Conservation (phyloP, 169 alveolate species). For the Ichthyophthirius multifiliis region DNA sequence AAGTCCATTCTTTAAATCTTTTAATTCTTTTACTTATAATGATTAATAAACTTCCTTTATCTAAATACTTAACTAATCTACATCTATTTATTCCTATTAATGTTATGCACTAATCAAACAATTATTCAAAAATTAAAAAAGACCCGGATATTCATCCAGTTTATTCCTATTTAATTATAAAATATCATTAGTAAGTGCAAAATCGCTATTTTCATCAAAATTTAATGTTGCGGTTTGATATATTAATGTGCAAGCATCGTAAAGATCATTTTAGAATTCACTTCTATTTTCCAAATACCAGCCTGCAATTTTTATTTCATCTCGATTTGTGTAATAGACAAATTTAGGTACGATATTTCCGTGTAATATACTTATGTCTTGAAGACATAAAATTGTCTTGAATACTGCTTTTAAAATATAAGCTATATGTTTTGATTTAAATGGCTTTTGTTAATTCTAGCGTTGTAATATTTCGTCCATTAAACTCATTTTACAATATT, state of each 20-base stretch:
- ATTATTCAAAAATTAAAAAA: background rate
- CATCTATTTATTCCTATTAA: background rate
- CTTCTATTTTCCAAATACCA: slow-evolving; percentile 40
- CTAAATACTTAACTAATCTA: background rate
- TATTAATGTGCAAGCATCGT: slow-evolving; percentile 7
- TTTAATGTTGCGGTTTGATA: background rate
- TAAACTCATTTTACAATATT: slow-evolving; percentile 11
- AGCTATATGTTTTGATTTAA: slow-evolving; percentile 31
- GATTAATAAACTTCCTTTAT: background rate
- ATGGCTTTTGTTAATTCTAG: background rate
- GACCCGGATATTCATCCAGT: background rate
- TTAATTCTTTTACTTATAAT: background rate
- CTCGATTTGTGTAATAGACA: slow-evolving; percentile 16
- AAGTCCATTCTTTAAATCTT: background rate
- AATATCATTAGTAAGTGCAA: background rate
- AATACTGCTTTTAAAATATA: slow-evolving; percentile 21
- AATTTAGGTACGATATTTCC: slow-evolving; percentile 34
- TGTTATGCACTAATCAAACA: background rate
- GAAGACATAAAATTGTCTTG: slow-evolving; percentile 9
- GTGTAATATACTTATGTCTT: slow-evolving; percentile 12
- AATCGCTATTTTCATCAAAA: background rate
- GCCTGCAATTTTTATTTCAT: slow-evolving; percentile 25
- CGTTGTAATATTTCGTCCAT: slow-evolving; percentile 14
- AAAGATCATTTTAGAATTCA: slow-evolving; percentile 20
- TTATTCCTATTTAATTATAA: background rate